These are phyloP conservation scores for Calonectria montana DNA, from an alignment of 2,329 filamentous ascomycete species.

Conservation along the genomic window DNA sequence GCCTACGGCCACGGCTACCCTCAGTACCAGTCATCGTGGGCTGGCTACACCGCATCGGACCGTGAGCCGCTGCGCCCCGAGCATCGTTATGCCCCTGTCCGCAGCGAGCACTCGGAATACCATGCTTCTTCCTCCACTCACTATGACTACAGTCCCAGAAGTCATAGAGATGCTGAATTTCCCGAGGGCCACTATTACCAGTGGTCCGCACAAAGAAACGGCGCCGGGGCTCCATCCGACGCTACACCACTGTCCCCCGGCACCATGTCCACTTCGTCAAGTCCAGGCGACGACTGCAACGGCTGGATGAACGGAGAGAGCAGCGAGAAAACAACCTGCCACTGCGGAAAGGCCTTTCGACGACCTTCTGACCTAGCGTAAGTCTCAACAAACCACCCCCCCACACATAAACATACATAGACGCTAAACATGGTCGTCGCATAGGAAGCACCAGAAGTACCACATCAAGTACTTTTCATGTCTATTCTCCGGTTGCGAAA, in stretches of 20 bases:
- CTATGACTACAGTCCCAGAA: not conserved
- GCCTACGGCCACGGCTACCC: conserved; percentile 1
- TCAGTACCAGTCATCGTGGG: conserved; percentile 7
- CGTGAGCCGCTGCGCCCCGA: conserved; percentile 18
- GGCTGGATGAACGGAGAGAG: conserved; percentile 27
- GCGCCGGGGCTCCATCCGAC: not conserved
- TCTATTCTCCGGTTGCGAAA: conserved; percentile 39
- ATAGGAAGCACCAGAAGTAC: conserved; percentile 44
- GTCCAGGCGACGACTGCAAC: conserved; percentile 34
- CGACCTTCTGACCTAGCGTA: conserved; percentile 43
- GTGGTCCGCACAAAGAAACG: conserved; percentile 2
- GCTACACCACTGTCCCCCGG: conserved; percentile 25
- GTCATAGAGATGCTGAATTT: not conserved
- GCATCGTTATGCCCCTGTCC: conserved; percentile 4
- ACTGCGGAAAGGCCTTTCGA: conserved; percentile 42
- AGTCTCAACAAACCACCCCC: conserved; percentile 5
- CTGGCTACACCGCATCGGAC: not conserved
- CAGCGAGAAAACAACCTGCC: conserved; percentile 33
- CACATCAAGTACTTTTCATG: conserved; percentile 44
- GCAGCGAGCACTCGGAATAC: not conserved
- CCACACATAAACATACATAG: not conserved
- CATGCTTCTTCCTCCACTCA: not conserved
- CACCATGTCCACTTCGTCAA: conserved; percentile 34
- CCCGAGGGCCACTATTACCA: not conserved
- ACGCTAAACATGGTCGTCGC: conserved; percentile 9